A percentile compares a stretch with the other conserved stretches of the same genome.
Conservation (phyloP, 2,329 filamentous ascomycete genomes). For the Fusarium falciforme region DNA sequence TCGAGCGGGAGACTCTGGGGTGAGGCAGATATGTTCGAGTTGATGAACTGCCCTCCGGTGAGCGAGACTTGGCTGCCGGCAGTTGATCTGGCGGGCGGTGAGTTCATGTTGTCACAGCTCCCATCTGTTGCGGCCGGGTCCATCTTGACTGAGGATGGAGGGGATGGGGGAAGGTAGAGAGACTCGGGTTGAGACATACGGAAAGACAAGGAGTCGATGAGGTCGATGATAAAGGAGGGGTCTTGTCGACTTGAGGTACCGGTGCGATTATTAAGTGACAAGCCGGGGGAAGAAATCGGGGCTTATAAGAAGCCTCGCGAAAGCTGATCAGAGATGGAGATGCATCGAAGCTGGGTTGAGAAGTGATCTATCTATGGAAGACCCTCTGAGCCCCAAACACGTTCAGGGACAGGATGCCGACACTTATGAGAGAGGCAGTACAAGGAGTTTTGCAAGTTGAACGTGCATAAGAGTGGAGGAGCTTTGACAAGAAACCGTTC, state of each 20-base stretch:
- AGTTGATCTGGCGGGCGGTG: slow-evolving; percentile 43
- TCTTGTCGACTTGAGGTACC: slow-evolving; percentile 34
- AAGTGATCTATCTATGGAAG: slow-evolving; percentile 46
- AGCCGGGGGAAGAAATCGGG: slow-evolving; percentile 23
- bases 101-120: slow-evolving; percentile 43
- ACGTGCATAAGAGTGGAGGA: slow-evolving; percentile 46
- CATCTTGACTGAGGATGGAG: slow-evolving; percentile 46
- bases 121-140: slow-evolving; percentile 42
- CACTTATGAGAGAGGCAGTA: slow-evolving; percentile 48
- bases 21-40: slow-evolving; percentile 39
- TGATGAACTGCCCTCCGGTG: slow-evolving; percentile 34
- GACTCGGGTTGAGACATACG: slow-evolving; percentile 47
- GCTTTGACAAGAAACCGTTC: slow-evolving; percentile 43
- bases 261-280: slow-evolving; percentile 31
- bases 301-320: slow-evolving; percentile 39
- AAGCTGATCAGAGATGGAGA: slow-evolving; percentile 35
- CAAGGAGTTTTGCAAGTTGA: slow-evolving; percentile 39
- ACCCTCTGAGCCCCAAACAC: slow-evolving; percentile 46
- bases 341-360: slow-evolving; percentile 37
- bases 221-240: slow-evolving; percentile 31
- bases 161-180: slow-evolving; percentile 43
- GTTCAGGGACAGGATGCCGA: slow-evolving; percentile 44
- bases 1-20: slow-evolving; percentile 38
- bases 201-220: slow-evolving; percentile 36
- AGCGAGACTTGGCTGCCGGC: slow-evolving; percentile 36